phyloP scores from a whole-genome alignment of 768 basidiomycete species.

The Boletus eberwhitei region DNA sequence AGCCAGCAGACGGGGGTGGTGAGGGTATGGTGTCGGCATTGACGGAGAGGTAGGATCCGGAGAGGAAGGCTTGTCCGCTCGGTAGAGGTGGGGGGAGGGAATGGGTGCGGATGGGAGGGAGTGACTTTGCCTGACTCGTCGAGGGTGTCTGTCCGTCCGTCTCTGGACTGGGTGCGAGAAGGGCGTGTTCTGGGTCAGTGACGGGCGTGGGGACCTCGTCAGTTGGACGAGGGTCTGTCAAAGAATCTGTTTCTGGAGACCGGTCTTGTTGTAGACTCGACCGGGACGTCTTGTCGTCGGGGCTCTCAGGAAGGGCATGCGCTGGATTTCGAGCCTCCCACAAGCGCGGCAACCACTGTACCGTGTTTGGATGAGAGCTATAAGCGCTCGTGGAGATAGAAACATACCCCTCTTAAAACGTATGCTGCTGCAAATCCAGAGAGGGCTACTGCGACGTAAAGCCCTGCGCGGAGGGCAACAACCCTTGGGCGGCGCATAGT shows the following conservation, averaged over 20 bases:
- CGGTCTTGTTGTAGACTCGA: not conserved
- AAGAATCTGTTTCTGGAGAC: not conserved
- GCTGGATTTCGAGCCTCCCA: not conserved
- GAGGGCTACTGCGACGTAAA: constrained; percentile 12
- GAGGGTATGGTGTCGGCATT: not conserved
- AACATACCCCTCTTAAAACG: constrained; percentile 14
- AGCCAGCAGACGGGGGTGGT: not conserved
- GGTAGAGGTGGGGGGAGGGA: constrained; percentile 11
- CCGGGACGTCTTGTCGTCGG: not conserved
- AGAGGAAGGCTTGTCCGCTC: not conserved
- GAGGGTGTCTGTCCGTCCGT: not conserved
- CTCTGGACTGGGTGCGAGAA: not conserved
- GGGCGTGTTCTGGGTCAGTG: not conserved
- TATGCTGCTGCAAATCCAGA: constrained; percentile 23
- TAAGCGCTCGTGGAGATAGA: not conserved
- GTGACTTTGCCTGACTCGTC: not conserved
- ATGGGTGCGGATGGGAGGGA: constrained; percentile 5
- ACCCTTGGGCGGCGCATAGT: constrained; percentile 9
- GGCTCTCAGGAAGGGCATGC: not conserved
- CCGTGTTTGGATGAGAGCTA: not conserved
- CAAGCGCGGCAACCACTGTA: constrained; percentile 8
- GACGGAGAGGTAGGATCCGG: not conserved
- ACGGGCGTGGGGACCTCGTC: not conserved
- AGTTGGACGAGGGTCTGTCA: not conserved
- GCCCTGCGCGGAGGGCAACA: constrained; percentile 6